A percentile compares a stretch with the other conserved stretches of the same genome.
Evolutionary conservation across 1,284 basidiomycete species (phyloP).

Genomic region (Melampsora occidentalis): DNA sequence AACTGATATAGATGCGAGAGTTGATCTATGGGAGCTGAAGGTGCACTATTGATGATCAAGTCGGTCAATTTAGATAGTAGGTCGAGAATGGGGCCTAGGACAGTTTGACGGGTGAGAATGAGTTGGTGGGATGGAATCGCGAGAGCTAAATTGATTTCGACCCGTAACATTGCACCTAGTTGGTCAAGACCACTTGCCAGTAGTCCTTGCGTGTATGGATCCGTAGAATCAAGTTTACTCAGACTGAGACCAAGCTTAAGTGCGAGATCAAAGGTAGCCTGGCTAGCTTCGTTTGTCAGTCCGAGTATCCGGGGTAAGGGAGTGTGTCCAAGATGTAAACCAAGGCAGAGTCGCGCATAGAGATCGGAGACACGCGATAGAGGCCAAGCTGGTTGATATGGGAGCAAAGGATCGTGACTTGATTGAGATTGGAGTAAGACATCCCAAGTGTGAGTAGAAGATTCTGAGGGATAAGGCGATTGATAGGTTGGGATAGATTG

Average conservation of each 20-base stretch:
- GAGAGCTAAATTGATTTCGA: slow-evolving; percentile 16
- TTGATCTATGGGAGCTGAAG: not conserved
- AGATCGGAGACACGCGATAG: not conserved
- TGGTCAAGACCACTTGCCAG: slow-evolving; percentile 2
- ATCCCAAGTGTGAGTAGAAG: slow-evolving; percentile 23
- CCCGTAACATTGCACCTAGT: slow-evolving; percentile 27
- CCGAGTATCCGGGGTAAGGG: not conserved
- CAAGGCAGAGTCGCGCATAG: slow-evolving; percentile 6
- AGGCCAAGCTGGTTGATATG: not conserved
- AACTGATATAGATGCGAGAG: slow-evolving; percentile 23
- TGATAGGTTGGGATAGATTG: slow-evolving; percentile 20
- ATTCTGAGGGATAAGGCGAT: slow-evolving; percentile 26
- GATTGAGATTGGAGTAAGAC: not conserved
- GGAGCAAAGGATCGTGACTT: not conserved
- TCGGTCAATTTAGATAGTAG: slow-evolving; percentile 2
- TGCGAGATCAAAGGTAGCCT: slow-evolving; percentile 9
- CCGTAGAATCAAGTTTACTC: slow-evolving; percentile 15
- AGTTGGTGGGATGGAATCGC: slow-evolving; percentile 6
- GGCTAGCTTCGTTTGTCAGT: not conserved
- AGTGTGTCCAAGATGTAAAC: not conserved
- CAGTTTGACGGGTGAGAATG: not conserved
- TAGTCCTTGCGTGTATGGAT: slow-evolving; percentile 16
- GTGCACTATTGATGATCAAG: slow-evolving; percentile 16
- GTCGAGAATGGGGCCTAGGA: slow-evolving; percentile 16
- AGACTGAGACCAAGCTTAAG: slow-evolving; percentile 1